phyloP scores from a whole-genome alignment of 768 basidiomycete genomes.

The Dentipellis fragilis region DNA sequence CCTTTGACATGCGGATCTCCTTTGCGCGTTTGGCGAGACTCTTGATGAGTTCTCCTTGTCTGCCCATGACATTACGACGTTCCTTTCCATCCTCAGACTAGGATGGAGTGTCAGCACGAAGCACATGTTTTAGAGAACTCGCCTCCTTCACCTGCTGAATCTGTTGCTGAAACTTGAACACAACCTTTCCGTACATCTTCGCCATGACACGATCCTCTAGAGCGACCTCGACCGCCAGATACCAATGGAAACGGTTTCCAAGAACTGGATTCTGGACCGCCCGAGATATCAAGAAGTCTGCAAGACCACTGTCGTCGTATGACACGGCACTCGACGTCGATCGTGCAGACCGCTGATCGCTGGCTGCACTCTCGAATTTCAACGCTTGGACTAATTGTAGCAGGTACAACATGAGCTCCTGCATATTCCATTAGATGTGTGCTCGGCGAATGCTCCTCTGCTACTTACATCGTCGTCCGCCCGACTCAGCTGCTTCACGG shows the following conservation, averaged over 20 bases:
- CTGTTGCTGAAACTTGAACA: conserved; percentile 84
- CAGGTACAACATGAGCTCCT: conserved; percentile 90
- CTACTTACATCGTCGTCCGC: conserved; percentile 86
- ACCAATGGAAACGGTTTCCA: conserved; percentile 94
- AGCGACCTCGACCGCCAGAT: conserved; percentile 93
- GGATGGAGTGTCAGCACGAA: not conserved
- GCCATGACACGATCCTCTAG: conserved; percentile 46
- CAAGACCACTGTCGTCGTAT: conserved; percentile 86
- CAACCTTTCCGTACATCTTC: conserved; percentile 33
- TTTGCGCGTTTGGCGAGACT: conserved; percentile 78
- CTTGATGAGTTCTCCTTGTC: conserved; percentile 85
- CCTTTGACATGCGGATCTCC: conserved; percentile 84
- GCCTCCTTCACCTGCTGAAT: conserved; percentile 60
- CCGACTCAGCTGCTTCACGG: conserved; percentile 79
- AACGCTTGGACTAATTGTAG: conserved; percentile 96
- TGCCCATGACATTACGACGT: conserved; percentile 78
- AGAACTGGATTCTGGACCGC: conserved; percentile 77
- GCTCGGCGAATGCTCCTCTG: not conserved
- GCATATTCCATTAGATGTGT: conserved; percentile 2
- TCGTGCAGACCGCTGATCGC: conserved; percentile 66
- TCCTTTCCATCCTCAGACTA: conserved; percentile 70
- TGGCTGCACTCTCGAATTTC: conserved; percentile 84
- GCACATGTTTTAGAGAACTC: not conserved
- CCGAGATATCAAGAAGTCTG: conserved; percentile 83
- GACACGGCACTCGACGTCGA: conserved; percentile 67